These are phyloP conservation scores for Ambrosiella beaveri DNA, from an alignment of 2,329 filamentous ascomycete genomes.

Conservation along the genomic window DNA sequence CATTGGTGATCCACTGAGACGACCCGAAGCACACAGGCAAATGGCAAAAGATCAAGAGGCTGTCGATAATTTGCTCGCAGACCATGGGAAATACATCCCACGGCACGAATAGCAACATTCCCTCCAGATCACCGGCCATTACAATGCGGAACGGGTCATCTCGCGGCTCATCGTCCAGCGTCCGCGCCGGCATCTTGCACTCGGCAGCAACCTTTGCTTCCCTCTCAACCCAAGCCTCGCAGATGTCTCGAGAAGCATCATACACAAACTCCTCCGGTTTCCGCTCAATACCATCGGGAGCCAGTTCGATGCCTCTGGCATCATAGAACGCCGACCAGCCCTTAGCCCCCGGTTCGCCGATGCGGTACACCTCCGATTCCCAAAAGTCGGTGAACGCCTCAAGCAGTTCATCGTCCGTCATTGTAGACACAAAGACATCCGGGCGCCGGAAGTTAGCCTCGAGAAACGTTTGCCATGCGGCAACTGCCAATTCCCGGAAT, in stretches of 20 bases:
- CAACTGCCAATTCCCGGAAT: slow-evolving; percentile 58
- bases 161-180: slow-evolving; percentile 55
- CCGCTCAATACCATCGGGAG: neutral
- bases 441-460: slow-evolving; percentile 54
- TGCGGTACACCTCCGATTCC: slow-evolving; percentile 64
- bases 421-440: slow-evolving; percentile 12
- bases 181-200: slow-evolving; percentile 49
- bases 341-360: slow-evolving; percentile 54
- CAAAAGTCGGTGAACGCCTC: slow-evolving; percentile 41
- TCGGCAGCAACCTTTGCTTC: slow-evolving; percentile 35
- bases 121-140: slow-evolving; percentile 58
- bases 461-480: slow-evolving; percentile 66
- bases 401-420: slow-evolving; percentile 6
- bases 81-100: slow-evolving; percentile 20
- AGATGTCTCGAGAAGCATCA: slow-evolving; percentile 26
- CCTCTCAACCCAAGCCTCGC: slow-evolving; percentile 32
- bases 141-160: slow-evolving; percentile 74
- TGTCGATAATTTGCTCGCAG: slow-evolving; percentile 40
- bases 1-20: slow-evolving; percentile 16
- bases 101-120: slow-evolving; percentile 40
- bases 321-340: slow-evolving; percentile 41
- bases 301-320: neutral
- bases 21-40: slow-evolving; percentile 14
- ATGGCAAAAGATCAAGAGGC: slow-evolving; percentile 44
- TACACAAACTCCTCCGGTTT: slow-evolving; percentile 7